These are phyloP conservation scores for Zygnema cylindricum DNA, from an alignment of 139 green algal species.

Conservation along the genomic window DNA sequence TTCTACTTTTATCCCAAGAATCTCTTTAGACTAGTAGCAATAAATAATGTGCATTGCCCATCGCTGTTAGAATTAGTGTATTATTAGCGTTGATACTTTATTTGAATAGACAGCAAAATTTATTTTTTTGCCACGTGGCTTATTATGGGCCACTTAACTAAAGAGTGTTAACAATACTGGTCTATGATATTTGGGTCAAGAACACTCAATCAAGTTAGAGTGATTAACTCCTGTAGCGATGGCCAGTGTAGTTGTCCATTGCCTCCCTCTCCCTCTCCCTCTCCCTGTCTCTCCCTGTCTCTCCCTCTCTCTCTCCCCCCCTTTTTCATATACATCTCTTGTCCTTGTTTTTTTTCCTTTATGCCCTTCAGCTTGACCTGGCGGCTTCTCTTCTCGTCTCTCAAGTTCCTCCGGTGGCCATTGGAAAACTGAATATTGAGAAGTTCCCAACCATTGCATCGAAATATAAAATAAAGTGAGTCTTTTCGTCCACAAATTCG, in stretches of 20 bases:
- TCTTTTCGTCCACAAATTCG: no score
- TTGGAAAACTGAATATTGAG: not conserved
- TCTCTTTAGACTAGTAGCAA: no score
- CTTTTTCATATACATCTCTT: no score
- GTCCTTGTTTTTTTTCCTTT: no score
- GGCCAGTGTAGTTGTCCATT: no score
- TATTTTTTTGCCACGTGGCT: no score
- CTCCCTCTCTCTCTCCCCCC: not conserved
- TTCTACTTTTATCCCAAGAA: no score
- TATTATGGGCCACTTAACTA: no score
- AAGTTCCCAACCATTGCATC: not conserved
- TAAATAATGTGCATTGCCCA: no score
- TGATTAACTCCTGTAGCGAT: not conserved
- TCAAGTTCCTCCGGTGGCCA: not conserved
- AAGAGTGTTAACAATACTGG: not conserved
- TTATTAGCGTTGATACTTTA: no score
- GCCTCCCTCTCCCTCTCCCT: not conserved
- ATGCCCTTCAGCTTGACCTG: not conserved
- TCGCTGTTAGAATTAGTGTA: no score
- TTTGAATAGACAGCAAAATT: no score
- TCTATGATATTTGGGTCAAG: not conserved
- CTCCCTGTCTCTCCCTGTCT: not conserved
- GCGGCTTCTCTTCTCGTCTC: not conserved
- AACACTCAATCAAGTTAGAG: not conserved
- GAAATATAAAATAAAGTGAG: not conserved